Evolutionary conservation across 2,329 filamentous ascomycete species (phyloP).

Genomic region (Scytalidium lignicola): DNA sequence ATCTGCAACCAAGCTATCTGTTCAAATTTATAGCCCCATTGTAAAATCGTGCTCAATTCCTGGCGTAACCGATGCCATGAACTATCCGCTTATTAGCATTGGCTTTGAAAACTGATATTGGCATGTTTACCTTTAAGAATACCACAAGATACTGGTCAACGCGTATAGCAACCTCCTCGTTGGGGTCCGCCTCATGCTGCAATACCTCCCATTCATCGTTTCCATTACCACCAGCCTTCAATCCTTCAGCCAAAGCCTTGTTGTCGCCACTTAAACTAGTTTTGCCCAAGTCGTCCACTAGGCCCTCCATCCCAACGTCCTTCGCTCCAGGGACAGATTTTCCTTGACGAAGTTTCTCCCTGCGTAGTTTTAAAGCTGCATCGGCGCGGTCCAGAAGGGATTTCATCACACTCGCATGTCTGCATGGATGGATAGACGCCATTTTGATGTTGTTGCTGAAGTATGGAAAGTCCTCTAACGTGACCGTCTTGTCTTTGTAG

Average conservation of each 20-base stretch:
- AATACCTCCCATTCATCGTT: slow-evolving; percentile 64
- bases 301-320: slow-evolving; percentile 68
- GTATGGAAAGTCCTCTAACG: slow-evolving; percentile 94
- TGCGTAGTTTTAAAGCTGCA: slow-evolving; percentile 80
- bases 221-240: slow-evolving; percentile 44
- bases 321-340: slow-evolving; percentile 39
- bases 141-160: slow-evolving; percentile 88
- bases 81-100: slow-evolving; percentile 43
- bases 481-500: slow-evolving; percentile 98
- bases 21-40: slow-evolving; percentile 68
- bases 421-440: slow-evolving; percentile 94
- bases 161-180: slow-evolving; percentile 74
- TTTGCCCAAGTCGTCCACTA: slow-evolving; percentile 75
- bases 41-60: slow-evolving; percentile 98
- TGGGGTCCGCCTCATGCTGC: slow-evolving; percentile 52
- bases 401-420: slow-evolving; percentile 98
- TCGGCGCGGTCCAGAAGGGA: slow-evolving; percentile 92
- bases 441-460: slow-evolving; percentile 90
- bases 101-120: slow-evolving; percentile 21
- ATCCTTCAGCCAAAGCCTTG: slow-evolving; percentile 29
- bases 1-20: no score
- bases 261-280: slow-evolving; percentile 52
- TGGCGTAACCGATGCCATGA: slow-evolving; percentile 85
- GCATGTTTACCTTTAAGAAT: slow-evolving; percentile 65
- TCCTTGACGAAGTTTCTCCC: slow-evolving; percentile 69